Base-by-base conservation (phyloP, 768 basidiomycete genomes). In the Calocera cornea region DNA sequence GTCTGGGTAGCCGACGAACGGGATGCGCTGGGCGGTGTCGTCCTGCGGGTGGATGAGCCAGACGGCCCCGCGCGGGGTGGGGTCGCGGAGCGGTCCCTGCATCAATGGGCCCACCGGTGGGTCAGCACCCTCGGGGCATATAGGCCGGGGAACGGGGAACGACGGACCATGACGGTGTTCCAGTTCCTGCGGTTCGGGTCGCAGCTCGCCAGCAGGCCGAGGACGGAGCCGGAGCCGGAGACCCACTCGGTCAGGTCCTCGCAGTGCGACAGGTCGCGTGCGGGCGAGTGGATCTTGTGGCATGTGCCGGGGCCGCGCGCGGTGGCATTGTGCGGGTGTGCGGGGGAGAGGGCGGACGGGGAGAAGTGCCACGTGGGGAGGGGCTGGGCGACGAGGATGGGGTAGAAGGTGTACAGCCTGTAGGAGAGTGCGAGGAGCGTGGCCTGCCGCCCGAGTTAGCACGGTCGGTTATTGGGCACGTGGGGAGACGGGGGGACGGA, bases 51-150 rank as follows among this genome's bases (percentile, higher is more conserved):
- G 82, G 2, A 71, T 8, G 17, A 88, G 60, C 83, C 88, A 90
- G 27, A 90, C 76, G 1, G 80, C 77, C 0, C 87, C 89, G n/a
- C 74, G 80, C 2, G 84, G 83, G 2, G 76, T 71, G 1, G 88
- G 86, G 71, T 88, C 76, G 0, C 69, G 74, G 64, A 90, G 73
- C 5, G 89, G 88, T 0, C 89, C 89, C 84, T 71, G 41, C 44
- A 87, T 85, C 54, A 84, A 64, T n/a, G n/a, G n/a, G n/a, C n/a
- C n/a, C n/a, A n/a, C n/a, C n/a, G n/a, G n/a, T n/a, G 40, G n/a
- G 64, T 65, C 2, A 66, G 24, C 31, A 22, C 24, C 22, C 5
- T 65, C 44, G 64, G 16, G 22, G 29, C 31, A n/a, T 33, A 19
- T 27, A 44, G 31, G 2, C 19, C 7, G 19, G 44, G 19, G 24